Evolutionary conservation across 176 grass and related monocot species (phyloP), one percentile per base, ranked within the genome.

Genomic region (Metroxylon sagu): DNA sequence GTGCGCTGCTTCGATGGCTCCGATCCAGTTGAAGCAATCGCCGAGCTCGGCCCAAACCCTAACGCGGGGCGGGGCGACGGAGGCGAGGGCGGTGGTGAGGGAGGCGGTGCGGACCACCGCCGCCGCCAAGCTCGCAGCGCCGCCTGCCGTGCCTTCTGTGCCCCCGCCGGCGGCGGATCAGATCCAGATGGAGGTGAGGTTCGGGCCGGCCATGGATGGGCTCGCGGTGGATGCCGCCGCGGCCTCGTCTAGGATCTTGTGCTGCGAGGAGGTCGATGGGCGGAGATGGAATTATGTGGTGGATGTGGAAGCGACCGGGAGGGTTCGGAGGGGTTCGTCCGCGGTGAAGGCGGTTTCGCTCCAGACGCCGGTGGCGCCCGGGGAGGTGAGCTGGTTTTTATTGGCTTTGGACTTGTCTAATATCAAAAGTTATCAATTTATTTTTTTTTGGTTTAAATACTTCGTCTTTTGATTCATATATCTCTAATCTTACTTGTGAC

Each of bases 191-290:
- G 59, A 62, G 56, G 73, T 88, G 78, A 67, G 76, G n/a, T 51
- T 80, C 27, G 49, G 71, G 27, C 55, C 80, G 35, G 50, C 52
- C 14, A 65, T 85, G 52, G 53, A 54, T 10, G 71, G 71, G 43
- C 19, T 16, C 18, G 64, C 54, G 3, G 48, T 66, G 35, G 63
- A 60, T 14, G n/a, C 56, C 14, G 56, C 19, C 5, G 56, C 35
- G 23, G 82, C 71, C 18, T 17, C 75, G 18, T 71, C 74, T 23
- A 86, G 81, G 21, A 78, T 92, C 31, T 72, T 98, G 7, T 98
- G 93, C 70, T 85, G 85, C 26, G 93, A 98, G 75, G 93, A 98
- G 76, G 69, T 98, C 39, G 87, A 90, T 23, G 93, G 93, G 54
- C 82, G 93, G 84, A 70, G 82, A 52, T 98, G 93, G 81, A 88